Percentiles rank a stretch among this genome's conserved stretches.
phyloP scores from a whole-genome alignment of 1,139 yeast species.

The Candida albicans region DNA sequence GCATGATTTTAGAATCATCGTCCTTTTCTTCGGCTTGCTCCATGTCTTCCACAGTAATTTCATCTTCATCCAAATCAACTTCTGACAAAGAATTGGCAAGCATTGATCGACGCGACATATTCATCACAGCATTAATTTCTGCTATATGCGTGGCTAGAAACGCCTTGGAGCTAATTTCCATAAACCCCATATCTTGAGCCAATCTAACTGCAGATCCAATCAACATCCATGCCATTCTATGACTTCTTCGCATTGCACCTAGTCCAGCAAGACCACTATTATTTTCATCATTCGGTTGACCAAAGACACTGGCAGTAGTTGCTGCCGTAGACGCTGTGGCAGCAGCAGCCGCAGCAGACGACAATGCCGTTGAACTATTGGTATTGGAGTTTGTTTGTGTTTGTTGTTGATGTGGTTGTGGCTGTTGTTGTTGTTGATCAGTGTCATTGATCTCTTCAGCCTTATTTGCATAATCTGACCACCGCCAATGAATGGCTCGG shows the following conservation, averaged over 20 bases:
- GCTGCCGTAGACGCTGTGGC: conserved; percentile 5
- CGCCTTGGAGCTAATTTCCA: conserved; percentile 70
- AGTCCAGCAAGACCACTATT: conserved; percentile 63
- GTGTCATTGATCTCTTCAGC: conserved; percentile 38
- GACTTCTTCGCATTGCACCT: conserved; percentile 83
- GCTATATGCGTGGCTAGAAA: conserved; percentile 83
- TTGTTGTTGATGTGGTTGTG: neutral
- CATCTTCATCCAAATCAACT: conserved; percentile 54
- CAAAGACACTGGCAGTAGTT: conserved; percentile 7
- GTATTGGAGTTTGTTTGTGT: too few relatives aligned
- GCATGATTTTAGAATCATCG: conserved; percentile 32
- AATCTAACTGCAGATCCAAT: conserved; percentile 84
- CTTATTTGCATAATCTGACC: conserved; percentile 81
- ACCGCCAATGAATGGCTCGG: conserved; percentile 85
- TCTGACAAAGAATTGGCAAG: conserved; percentile 66
- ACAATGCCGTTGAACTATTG: neutral
- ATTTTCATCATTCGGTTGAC: conserved; percentile 3
- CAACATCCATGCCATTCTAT: conserved; percentile 92
- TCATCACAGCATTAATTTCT: conserved; percentile 76
- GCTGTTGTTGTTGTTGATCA: conserved; percentile 6
- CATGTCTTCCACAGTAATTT: conserved; percentile 31
- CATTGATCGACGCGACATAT: conserved; percentile 68
- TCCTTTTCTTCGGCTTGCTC: conserved; percentile 29
- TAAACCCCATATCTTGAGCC: conserved; percentile 84
- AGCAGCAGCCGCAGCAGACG: neutral